Conservation (phyloP, 225 moss, liverwort and hornwort genomes). For the Physcomitrellopsis africana region DNA sequence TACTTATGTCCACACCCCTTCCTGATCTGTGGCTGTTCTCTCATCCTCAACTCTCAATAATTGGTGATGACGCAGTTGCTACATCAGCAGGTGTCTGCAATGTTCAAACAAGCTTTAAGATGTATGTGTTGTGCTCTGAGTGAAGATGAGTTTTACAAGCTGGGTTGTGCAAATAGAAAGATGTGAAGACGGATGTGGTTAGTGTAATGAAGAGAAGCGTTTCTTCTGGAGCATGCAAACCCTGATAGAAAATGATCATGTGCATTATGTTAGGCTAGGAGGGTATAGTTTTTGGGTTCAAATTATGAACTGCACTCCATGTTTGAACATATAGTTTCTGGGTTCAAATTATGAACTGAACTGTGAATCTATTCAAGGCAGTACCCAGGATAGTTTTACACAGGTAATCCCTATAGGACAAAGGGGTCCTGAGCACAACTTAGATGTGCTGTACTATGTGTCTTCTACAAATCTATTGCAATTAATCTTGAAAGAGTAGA, state of each 20-base stretch:
- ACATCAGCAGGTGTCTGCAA: conserved; percentile 34
- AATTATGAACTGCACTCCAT: conserved; percentile 44
- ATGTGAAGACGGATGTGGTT: conserved; percentile 38
- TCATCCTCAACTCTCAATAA: conserved; percentile 50
- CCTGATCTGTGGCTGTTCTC: conserved; percentile 45
- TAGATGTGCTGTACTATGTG: too few relatives aligned
- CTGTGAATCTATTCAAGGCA: conserved; percentile 44
- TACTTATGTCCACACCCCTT: conserved; percentile 32
- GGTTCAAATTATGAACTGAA: conserved; percentile 42
- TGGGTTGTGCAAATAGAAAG: conserved; percentile 42
- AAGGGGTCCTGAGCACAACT: too few relatives aligned
- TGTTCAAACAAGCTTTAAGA: conserved; percentile 31
- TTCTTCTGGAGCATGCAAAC: conserved; percentile 41
- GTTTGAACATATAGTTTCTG: conserved; percentile 51
- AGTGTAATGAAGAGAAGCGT: conserved; percentile 41
- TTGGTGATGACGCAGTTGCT: conserved; percentile 39
- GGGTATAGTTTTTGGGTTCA: conserved; percentile 45
- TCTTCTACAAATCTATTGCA: too few relatives aligned
- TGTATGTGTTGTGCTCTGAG: conserved; percentile 31
- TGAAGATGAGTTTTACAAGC: conserved; percentile 36
- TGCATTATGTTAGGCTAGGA: conserved; percentile 60
- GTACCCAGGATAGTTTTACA: conserved; percentile 49
- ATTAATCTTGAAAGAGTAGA: too few relatives aligned
- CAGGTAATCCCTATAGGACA: conserved; percentile 14
- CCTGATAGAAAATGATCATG: conserved; percentile 42